Base-by-base conservation (phyloP, 306 rosid genomes). In the Prunus dulcis region DNA sequence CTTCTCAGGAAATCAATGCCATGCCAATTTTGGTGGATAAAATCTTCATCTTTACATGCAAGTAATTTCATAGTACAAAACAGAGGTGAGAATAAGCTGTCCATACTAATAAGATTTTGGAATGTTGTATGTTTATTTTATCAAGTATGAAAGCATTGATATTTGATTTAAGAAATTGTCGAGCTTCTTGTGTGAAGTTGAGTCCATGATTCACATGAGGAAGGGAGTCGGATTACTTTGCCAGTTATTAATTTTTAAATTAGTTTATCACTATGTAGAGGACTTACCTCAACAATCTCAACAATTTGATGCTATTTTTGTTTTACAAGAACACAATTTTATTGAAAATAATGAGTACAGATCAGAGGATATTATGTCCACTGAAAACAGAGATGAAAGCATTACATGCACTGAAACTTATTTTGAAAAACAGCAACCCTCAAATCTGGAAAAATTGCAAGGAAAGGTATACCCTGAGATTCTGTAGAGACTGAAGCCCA, bases 1-100 rank as follows among this genome's bases (percentile, higher is more conserved):
- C 70, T 79, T 79, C 85, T 71, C 91, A 89, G 97, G 91, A 86
- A 84, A 79, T 67, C 76, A 45, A 46, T 56, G 34, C 82, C 84
- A 49, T 30, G 81, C 84, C 87, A 81, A 30, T 78, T 79, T 68
- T 69, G 82, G 75, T 78, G 90, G 86, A 78, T 78, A 75, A 76
- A 66, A 78, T 64, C 86, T 81, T 82, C 93, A 52, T 69, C 85
- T 32, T 78, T 85, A 38, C 75, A 75, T 41, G 80, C 62, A 9
- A 67, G 62, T 58, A 75, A 70, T 76, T 76, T 77, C 64, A 28
- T 60, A 58, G 71, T 57, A 22, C 76, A 76, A 46, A 27, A 50
- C 71, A 80, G 84, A 85, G 89, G 97, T 95, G 76, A 81, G 81
- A 53, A 49, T 61, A 22, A 22, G 17, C 38, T 45, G 32, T 50